phyloP scores from a whole-genome alignment of 495 filamentous ascomycete species.

The Acidiella bohemica region DNA sequence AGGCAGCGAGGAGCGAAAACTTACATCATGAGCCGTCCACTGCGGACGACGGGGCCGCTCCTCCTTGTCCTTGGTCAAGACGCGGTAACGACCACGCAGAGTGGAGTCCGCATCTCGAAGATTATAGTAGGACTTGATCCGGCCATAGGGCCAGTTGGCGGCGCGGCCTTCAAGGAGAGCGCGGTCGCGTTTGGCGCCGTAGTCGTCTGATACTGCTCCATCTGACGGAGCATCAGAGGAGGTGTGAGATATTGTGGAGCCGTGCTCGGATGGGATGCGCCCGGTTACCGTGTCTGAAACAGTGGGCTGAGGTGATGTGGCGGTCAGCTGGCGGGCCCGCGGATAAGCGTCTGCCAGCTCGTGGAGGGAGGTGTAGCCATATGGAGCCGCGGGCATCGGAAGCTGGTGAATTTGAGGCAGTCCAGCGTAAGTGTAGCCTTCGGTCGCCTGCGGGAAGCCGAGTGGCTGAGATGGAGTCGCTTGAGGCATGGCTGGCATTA shows the following conservation, averaged over 20 bases:
- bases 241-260: background rate
- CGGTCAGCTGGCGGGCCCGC: too few species aligned
- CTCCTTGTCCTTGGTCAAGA: conserved; percentile 61
- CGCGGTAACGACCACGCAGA: conserved; percentile 64
- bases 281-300: background rate
- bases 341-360: too few species aligned
- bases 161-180: conserved; percentile 51
- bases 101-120: conserved; percentile 79
- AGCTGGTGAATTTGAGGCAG: too few species aligned
- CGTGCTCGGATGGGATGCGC: background rate
- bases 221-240: too few species aligned
- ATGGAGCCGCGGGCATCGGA: too few species aligned
- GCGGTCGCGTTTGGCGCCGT: conserved; percentile 31
- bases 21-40: conserved; percentile 66
- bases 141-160: conserved; percentile 62
- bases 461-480: background rate
- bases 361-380: too few species aligned
- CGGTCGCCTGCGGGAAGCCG: background rate
- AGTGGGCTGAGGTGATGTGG: background rate
- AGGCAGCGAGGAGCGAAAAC: conserved; percentile 33
- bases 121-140: conserved; percentile 52
- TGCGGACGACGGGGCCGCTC: conserved; percentile 64
- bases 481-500: background rate
- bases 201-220: background rate
- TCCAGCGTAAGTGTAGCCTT: too few species aligned